Percentiles rank a stretch among this genome's conserved stretches.
Conservation (phyloP, 495 filamentous ascomycete species). For the Daldinia childiae region DNA sequence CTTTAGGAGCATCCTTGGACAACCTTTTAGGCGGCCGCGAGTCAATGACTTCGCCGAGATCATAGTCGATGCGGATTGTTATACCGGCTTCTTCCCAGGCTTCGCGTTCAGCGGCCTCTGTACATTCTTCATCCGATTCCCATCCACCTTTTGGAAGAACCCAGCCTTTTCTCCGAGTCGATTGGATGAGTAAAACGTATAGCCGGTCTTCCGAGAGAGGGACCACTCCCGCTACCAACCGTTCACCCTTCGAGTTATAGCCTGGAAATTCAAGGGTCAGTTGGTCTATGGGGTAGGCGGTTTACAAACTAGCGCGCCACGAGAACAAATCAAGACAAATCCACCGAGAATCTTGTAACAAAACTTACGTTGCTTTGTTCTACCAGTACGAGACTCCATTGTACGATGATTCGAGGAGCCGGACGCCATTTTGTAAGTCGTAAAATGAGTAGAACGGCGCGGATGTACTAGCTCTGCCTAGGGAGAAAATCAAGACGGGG, state of each 20-base stretch:
- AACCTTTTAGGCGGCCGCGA: constrained; percentile 68
- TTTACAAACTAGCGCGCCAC: constrained; percentile 30
- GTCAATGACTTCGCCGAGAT: constrained; percentile 87
- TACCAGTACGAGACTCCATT: constrained; percentile 81
- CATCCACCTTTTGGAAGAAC: constrained; percentile 97
- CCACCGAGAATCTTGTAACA: constrained; percentile 34
- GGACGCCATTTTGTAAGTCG: constrained; percentile 46
- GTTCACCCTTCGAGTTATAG: constrained; percentile 90
- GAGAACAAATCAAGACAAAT: constrained; percentile 38
- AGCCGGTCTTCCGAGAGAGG: constrained; percentile 70
- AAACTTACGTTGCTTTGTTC: constrained; percentile 81
- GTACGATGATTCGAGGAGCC: constrained; percentile 61
- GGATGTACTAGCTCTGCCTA: constrained; percentile 21
- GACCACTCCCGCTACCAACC: constrained; percentile 94
- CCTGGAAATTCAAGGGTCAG: constrained; percentile 67
- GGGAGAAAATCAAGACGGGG: constrained; percentile 23
- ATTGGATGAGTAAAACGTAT: constrained; percentile 92
- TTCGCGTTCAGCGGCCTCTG: constrained; percentile 71
- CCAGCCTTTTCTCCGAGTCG: constrained; percentile 86
- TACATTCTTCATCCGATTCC: constrained; percentile 86
- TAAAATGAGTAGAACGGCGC: constrained; percentile 28
- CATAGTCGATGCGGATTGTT: constrained; percentile 77
- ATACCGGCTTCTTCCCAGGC: constrained; percentile 99
- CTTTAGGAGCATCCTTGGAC: constrained; percentile 73
- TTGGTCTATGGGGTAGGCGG: constrained; percentile 47